These are phyloP conservation scores for Dioscorea cayenensis DNA, from an alignment of 116 monocot genomes.

Conservation along the genomic window DNA sequence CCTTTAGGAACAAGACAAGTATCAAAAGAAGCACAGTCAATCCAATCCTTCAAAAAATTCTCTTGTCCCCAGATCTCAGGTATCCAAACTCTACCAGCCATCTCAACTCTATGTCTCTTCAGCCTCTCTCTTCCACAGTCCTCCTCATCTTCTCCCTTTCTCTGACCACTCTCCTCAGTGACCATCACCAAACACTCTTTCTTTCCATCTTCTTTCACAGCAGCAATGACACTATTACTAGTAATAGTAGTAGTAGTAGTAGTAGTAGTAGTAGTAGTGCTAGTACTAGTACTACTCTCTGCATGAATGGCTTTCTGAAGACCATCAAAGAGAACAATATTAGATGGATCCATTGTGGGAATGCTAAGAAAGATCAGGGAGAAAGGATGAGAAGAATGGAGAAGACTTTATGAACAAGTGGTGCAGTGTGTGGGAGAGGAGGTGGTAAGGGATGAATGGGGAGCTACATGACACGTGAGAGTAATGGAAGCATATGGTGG, in stretches of 20 bases:
- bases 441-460: constrained; percentile 2
- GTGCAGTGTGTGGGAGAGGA: constrained; percentile 8
- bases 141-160: neutral
- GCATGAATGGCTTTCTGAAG: no score
- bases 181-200: neutral
- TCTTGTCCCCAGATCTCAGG: constrained; percentile 50
- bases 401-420: no score
- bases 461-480: constrained; percentile 21
- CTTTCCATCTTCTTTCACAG: no score
- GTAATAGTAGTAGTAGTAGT: no score
- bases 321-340: no score
- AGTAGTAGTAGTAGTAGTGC: no score
- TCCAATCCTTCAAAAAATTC: constrained; percentile 38
- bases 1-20: constrained; percentile 33
- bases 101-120: constrained; percentile 31
- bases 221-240: no score
- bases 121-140: constrained; percentile 17
- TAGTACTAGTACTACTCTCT: no score
- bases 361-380: no score
- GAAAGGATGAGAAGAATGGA: no score
- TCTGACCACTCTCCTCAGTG: neutral
- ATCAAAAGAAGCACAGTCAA: constrained; percentile 28
- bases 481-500: constrained; percentile 15
- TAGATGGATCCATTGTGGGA: no score
- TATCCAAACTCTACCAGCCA: constrained; percentile 40